Conservation (phyloP, 352 stramenopile genomes). For the Globisporangium splendens region DNA sequence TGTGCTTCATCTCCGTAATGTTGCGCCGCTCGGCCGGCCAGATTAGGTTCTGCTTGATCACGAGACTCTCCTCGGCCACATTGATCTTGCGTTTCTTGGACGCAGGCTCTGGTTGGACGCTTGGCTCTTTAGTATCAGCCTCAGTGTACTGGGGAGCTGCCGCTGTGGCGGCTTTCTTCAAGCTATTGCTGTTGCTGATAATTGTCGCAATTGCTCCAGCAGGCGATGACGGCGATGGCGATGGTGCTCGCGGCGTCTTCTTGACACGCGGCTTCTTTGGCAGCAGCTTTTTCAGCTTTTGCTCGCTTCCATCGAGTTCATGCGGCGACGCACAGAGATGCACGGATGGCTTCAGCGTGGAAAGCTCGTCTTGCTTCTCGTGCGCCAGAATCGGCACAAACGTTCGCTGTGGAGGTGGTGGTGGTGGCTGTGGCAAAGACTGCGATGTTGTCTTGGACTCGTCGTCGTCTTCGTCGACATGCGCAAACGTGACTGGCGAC, state of each 20-base stretch:
- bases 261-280: conserved; percentile 13
- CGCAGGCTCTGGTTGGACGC: neutral
- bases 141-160: neutral
- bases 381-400: conserved; percentile 8
- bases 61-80: conserved; percentile 8
- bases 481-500: conserved; percentile 15
- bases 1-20: conserved; percentile 38
- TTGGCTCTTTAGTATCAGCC: neutral
- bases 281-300: conserved; percentile 9
- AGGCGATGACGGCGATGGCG: neutral
- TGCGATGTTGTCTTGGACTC: neutral
- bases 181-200: neutral
- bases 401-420: neutral
- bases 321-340: neutral
- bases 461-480: conserved; percentile 13
- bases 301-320: neutral
- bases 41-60: conserved; percentile 37
- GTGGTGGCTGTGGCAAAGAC: too few species aligned
- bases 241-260: conserved; percentile 3
- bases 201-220: neutral
- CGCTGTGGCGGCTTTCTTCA: neutral
- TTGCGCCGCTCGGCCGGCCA: conserved; percentile 37
- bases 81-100: conserved; percentile 14
- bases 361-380: neutral
- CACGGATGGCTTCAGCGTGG: neutral